A percentile compares a stretch with the other conserved stretches of the same genome.
Conservation (phyloP, 768 basidiomycete species). For the Agrocybe chaxingu region DNA sequence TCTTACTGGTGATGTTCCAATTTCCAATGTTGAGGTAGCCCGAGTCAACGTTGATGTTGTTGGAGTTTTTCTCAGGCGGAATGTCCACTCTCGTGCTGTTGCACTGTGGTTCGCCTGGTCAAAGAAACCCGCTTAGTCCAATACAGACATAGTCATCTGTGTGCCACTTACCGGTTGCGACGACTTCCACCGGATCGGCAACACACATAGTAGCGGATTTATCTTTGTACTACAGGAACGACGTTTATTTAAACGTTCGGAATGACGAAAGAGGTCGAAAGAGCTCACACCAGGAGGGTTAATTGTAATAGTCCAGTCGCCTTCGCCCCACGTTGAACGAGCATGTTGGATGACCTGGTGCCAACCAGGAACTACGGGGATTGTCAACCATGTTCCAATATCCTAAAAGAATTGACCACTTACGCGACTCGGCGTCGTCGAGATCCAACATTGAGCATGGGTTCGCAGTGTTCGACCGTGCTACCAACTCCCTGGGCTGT, state of each 20-base stretch:
- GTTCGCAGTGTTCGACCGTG: too few species aligned
- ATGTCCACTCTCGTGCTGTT: slow-evolving; percentile 19
- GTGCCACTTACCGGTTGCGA: slow-evolving; percentile 11
- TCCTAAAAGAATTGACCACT: neutral
- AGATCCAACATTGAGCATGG: slow-evolving; percentile 2
- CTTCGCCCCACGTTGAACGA: slow-evolving; percentile 21
- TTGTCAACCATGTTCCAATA: neutral
- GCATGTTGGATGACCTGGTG: slow-evolving; percentile 19
- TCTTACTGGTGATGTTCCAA: slow-evolving; percentile 26
- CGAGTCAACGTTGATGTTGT: slow-evolving; percentile 20
- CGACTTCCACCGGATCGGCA: slow-evolving; percentile 15
- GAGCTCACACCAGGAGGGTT: slow-evolving; percentile 22
- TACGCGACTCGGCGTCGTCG: slow-evolving; percentile 11
- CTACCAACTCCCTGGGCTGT: too few species aligned
- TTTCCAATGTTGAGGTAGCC: slow-evolving; percentile 21
- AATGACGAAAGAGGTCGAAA: neutral
- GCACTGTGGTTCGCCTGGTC: slow-evolving; percentile 16
- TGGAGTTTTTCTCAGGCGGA: slow-evolving; percentile 13
- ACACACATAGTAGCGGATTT: slow-evolving; percentile 24
- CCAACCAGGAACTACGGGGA: slow-evolving; percentile 21
- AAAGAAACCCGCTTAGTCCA: neutral
- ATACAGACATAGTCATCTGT: neutral
- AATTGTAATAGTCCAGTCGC: slow-evolving; percentile 18
- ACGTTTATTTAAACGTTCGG: neutral
- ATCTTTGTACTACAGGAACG: slow-evolving; percentile 19